These are phyloP conservation scores for Aspergillus luchuensis DNA, from an alignment of 2,329 filamentous ascomycete genomes.

Conservation along the genomic window DNA sequence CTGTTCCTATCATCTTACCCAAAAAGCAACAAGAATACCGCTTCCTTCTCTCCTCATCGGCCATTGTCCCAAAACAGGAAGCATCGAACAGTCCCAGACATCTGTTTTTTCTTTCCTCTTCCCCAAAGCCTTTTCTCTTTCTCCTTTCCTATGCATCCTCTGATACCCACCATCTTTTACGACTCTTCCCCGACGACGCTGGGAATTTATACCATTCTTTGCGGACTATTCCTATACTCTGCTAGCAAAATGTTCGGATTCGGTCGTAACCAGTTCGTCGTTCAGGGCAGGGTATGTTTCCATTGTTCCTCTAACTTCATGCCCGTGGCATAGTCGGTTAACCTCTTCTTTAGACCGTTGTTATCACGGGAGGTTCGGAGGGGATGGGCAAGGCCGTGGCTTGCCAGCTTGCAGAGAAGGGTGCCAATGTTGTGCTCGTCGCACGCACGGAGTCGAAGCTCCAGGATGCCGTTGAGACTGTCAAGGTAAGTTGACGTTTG, in stretches of 20 bases:
- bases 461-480: slow-evolving; percentile 65
- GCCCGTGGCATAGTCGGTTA: background rate
- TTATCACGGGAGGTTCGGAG: slow-evolving; percentile 89
- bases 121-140: slow-evolving; percentile 11
- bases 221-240: slow-evolving; percentile 37
- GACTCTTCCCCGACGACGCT: slow-evolving; percentile 29
- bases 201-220: slow-evolving; percentile 36
- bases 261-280: slow-evolving; percentile 73
- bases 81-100: slow-evolving; percentile 7
- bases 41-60: background rate
- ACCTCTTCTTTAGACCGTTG: slow-evolving; percentile 64
- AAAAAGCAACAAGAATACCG: no score
- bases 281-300: slow-evolving; percentile 73
- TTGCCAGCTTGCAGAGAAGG: slow-evolving; percentile 73
- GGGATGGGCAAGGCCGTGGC: slow-evolving; percentile 83
- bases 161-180: slow-evolving; percentile 23
- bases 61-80: slow-evolving; percentile 10
- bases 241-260: slow-evolving; percentile 45
- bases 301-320: background rate
- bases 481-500: slow-evolving; percentile 55
- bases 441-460: slow-evolving; percentile 77
- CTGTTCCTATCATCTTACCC: no score
- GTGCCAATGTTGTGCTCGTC: slow-evolving; percentile 83
- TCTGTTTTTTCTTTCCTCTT: slow-evolving; percentile 10
- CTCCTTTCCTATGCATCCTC: slow-evolving; percentile 26